Evolutionary conservation across 2,329 filamentous ascomycete species (phyloP).

Genomic region (Microcera coccophila): DNA sequence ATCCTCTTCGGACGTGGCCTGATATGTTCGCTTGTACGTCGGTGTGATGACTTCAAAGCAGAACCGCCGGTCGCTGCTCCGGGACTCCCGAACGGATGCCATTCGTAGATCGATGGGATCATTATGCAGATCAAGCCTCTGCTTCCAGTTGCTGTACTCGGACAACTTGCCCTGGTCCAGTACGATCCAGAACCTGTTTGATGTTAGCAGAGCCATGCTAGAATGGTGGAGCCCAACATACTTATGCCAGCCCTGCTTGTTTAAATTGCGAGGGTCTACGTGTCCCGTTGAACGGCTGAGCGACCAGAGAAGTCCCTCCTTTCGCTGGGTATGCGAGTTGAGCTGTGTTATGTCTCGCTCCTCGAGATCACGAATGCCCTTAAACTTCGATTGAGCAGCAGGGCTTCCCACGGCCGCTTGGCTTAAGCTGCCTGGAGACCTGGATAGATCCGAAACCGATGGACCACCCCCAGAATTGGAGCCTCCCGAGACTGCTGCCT

Average conservation of each 20-base stretch:
- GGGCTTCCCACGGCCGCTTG: constrained; percentile 49
- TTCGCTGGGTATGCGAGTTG: constrained; percentile 61
- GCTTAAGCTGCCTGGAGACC: constrained; percentile 54
- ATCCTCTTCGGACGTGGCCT: constrained; percentile 95
- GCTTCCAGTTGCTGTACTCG: constrained; percentile 99
- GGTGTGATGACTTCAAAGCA: constrained; percentile 99
- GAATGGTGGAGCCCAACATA: constrained; percentile 44
- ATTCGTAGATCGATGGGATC: constrained; percentile 96
- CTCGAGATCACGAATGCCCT: constrained; percentile 87
- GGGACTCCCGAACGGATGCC: constrained; percentile 92
- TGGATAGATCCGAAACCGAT: constrained; percentile 44
- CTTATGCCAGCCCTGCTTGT: constrained; percentile 99
- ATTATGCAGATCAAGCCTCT: constrained; percentile 93
- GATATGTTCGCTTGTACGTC: constrained; percentile 91
- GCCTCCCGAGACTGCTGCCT: constrained; percentile 46
- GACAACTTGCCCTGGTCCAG: constrained; percentile 94
- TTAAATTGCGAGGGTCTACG: constrained; percentile 89
- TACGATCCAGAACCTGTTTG: constrained; percentile 91
- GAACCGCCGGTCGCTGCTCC: constrained; percentile 90
- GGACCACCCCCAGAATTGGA: constrained; percentile 31
- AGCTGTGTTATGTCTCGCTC: constrained; percentile 67
- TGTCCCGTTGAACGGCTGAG: constrained; percentile 89
- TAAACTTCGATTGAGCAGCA: constrained; percentile 63
- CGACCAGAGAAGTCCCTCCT: constrained; percentile 93
- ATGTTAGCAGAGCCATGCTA: constrained; percentile 11